Base-by-base conservation (phyloP, 257 asterid genomes). In the Orobanche coerulescens region DNA sequence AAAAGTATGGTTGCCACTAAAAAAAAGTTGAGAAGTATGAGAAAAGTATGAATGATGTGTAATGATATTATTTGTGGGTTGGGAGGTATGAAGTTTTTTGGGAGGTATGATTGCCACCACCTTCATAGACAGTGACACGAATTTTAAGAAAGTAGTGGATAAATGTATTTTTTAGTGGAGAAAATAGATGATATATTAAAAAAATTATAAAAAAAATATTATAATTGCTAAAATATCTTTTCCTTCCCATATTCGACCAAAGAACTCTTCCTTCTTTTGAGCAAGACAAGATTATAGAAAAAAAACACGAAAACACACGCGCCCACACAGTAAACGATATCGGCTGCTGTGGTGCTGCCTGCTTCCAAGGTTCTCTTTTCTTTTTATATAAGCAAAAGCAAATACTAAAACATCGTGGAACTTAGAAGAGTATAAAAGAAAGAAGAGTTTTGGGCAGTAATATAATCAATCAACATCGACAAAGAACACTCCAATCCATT, bases 401-500 rank as follows among this genome's bases (percentile, higher is more conserved):
- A 47, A 37, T 55, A 39, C 42, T 24, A 39, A 25, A 22, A 12
- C 36, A 25, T 48, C 26, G 5, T 13, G 7, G 34, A 15, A 25
- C 25, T 36, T 42, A n/a, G 14, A 47, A 56, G 16, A 14, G 24
- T 11, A 40, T 8, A 16, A 43, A 20, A 40, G 48, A 64, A 65
- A 26, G 12, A 36, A 57, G 37, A 36, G 54, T 9, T 55, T 70
- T 47, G 44, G 11, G 28, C 33, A 61, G 4, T 66, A 24, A 40
- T 71, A 40, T 62, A 66, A n/a, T 14, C 14, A 11, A 66, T 71
- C 80, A 60, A 43, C 70, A 50, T 68, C 68, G 48, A 46, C 61
- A 11, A 31, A 44, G 65, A 7, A 54, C 65, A 60, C 70, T 68
- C 70, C 69, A 76, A 73, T 65, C 73, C 78, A 73, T 76, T 76